Conservation (phyloP, 768 basidiomycete species). For the Antrodiella citrinella region DNA sequence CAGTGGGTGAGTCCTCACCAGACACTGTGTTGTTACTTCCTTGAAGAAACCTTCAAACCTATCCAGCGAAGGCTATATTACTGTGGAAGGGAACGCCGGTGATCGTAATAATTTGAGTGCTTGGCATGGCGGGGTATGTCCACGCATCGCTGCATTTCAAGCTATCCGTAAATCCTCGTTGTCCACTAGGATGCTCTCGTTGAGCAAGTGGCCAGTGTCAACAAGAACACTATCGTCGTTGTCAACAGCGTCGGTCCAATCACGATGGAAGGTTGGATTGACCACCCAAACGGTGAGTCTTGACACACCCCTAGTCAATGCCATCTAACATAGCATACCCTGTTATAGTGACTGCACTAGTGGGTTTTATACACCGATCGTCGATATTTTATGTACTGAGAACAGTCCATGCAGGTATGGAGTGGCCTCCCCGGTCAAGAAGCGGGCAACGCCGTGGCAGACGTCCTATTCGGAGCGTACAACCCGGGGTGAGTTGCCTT, state of each 20-base stretch:
- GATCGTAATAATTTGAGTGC: constrained; percentile 23
- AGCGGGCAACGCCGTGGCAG: constrained; percentile 38
- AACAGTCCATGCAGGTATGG: constrained; percentile 18
- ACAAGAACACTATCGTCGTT: constrained; percentile 56
- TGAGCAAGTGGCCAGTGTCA: constrained; percentile 42
- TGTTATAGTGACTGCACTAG: constrained; percentile 15
- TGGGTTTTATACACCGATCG: no score
- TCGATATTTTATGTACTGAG: no score
- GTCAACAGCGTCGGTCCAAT: constrained; percentile 60
- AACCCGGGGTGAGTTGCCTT: constrained; percentile 39
- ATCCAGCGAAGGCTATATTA: constrained; percentile 22
- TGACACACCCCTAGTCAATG: constrained; percentile 12
- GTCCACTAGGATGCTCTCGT: constrained; percentile 29
- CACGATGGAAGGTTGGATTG: constrained; percentile 35
- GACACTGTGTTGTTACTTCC: neutral
- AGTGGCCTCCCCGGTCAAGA: constrained; percentile 41
- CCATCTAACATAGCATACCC: neutral
- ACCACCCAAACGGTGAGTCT: constrained; percentile 35
- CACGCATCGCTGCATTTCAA: neutral
- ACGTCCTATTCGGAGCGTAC: constrained; percentile 39
- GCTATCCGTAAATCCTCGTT: neutral
- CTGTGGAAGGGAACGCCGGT: constrained; percentile 25
- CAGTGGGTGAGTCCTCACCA: constrained; percentile 14
- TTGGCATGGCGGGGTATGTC: constrained; percentile 20
- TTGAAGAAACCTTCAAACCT: neutral